A percentile compares a stretch with the other conserved stretches of the same genome.
Conservation (phyloP, 352 stramenopile genomes). For the Globisporangium solare region DNA sequence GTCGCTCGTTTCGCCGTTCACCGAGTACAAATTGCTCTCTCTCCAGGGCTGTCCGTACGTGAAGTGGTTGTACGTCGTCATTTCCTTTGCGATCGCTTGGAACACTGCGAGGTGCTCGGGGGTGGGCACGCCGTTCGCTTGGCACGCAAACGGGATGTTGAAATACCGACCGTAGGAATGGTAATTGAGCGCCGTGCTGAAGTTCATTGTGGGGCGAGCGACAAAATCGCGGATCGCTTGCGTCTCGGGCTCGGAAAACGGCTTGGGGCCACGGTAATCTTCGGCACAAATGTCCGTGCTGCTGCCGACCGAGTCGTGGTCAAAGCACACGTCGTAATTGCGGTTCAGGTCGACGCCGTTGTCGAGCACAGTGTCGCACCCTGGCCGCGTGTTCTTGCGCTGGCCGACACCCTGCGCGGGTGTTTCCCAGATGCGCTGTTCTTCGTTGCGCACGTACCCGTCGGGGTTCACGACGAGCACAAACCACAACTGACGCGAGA, state of each 20-base stretch:
- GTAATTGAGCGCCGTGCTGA: constrained; percentile 74
- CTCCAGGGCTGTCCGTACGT: constrained; percentile 76
- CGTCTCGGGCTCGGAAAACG: constrained; percentile 83
- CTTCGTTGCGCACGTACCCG: constrained; percentile 75
- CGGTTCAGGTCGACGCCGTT: constrained; percentile 77
- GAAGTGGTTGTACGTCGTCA: constrained; percentile 75
- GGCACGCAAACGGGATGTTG: constrained; percentile 81
- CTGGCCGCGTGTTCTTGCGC: constrained; percentile 61
- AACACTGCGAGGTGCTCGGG: constrained; percentile 37
- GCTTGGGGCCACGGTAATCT: constrained; percentile 56
- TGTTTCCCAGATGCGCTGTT: constrained; percentile 45
- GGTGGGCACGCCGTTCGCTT: constrained; percentile 42
- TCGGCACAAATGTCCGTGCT: constrained; percentile 63
- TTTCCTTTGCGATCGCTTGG: constrained; percentile 49
- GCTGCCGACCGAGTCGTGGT: constrained; percentile 52
- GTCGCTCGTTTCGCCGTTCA: constrained; percentile 85
- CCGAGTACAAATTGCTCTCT: constrained; percentile 80
- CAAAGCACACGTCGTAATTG: constrained; percentile 84
- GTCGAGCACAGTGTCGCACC: constrained; percentile 30
- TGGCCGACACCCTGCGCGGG: constrained; percentile 30
- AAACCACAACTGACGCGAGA: constrained; percentile 79
- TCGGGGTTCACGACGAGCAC: constrained; percentile 81
- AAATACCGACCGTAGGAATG: constrained; percentile 83
- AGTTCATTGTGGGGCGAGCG: constrained; percentile 38
- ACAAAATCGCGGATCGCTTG: constrained; percentile 67